Percentiles rank a stretch among this genome's conserved stretches.
phyloP scores from a whole-genome alignment of 2,329 filamentous ascomycete species.

The Cephalotrichum gorgonifer region DNA sequence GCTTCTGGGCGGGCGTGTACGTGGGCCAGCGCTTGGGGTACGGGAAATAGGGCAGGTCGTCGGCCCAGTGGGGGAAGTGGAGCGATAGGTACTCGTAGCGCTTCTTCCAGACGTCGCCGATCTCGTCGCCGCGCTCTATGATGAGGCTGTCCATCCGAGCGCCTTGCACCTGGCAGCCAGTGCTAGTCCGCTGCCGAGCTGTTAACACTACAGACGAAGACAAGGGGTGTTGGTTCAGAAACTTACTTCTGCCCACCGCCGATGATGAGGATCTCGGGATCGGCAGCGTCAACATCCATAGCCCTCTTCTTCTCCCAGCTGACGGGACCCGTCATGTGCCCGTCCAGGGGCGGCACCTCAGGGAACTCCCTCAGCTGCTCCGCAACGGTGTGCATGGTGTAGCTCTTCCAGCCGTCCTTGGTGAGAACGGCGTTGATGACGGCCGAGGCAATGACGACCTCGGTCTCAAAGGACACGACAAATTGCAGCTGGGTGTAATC shows the following conservation, averaged over 20 bases:
- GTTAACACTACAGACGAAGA: neutral
- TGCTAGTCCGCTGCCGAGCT: constrained; percentile 22
- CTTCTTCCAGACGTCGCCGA: constrained; percentile 48
- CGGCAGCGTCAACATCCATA: constrained; percentile 15
- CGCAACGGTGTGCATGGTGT: constrained; percentile 21
- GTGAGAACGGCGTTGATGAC: constrained; percentile 21
- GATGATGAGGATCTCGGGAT: constrained; percentile 45
- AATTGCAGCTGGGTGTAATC: neutral
- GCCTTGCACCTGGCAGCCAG: constrained; percentile 35
- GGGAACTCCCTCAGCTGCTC: constrained; percentile 20
- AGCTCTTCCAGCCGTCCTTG: constrained; percentile 21
- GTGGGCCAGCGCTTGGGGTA: constrained; percentile 54
- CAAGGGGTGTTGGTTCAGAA: neutral
- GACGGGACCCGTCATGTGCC: constrained; percentile 20
- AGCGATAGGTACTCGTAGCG: constrained; percentile 47
- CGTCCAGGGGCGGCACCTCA: constrained; percentile 16
- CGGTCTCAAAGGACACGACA: constrained; percentile 10
- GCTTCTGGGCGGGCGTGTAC: constrained; percentile 59
- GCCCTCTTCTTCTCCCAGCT: constrained; percentile 20
- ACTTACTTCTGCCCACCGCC: constrained; percentile 23
- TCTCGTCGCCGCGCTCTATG: constrained; percentile 28
- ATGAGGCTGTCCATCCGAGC: constrained; percentile 31
- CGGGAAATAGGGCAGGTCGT: constrained; percentile 48
- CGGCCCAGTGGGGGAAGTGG: constrained; percentile 52
- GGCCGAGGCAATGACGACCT: constrained; percentile 18